Evolutionary conservation across 2,329 filamentous ascomycete species (phyloP), one percentile per base, ranked within the genome.

Genomic region (Aphanocladium album): DNA sequence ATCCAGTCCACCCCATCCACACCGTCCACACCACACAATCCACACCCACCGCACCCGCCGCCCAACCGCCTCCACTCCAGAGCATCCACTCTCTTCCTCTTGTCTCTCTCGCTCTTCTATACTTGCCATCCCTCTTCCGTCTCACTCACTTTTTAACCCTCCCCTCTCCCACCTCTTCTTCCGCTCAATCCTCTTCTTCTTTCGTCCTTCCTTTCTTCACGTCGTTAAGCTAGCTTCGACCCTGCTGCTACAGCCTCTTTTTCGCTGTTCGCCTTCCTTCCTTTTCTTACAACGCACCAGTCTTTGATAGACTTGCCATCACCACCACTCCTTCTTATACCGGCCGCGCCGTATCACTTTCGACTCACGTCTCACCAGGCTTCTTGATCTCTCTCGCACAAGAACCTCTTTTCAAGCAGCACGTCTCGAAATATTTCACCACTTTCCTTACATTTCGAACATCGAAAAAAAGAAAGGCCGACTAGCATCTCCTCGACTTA

Each of bases 271-370:
- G 71, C 30, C 39, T 62, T 52, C 57, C 47, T 46, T 59, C 57
- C 57, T 59, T 59, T 59, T 50, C 5, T 21, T 35, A 7, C 35
- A 45, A 25, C 9, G 16, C 17, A n/a, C 35, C 77, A 74, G 76
- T 81, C 80, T 82, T 82, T 81, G 79, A 82, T 67, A 82, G 80
- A 81, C 74, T 63, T 35, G 12, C 33, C 37, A 5, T n/a, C 74
- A 75, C 67, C 58, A 56, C 49, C 64, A 67, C 65, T 70, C 63
- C 70, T 67, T 66, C 69, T 67, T 67, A 72, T 71, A 73, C 73
- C 67, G 73, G 70, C 74, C 72, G 74, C 70, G 66, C 64, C 63
- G 49, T 35, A 60, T 54, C 57, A 39, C 49, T 53, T 47, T 60
- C 57, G 39, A 46, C 43, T 60, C 57, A 25, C 55, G 33, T 50